Evolutionary conservation across 495 filamentous ascomycete genomes (phyloP).

Genomic region (Glonium stellatum): DNA sequence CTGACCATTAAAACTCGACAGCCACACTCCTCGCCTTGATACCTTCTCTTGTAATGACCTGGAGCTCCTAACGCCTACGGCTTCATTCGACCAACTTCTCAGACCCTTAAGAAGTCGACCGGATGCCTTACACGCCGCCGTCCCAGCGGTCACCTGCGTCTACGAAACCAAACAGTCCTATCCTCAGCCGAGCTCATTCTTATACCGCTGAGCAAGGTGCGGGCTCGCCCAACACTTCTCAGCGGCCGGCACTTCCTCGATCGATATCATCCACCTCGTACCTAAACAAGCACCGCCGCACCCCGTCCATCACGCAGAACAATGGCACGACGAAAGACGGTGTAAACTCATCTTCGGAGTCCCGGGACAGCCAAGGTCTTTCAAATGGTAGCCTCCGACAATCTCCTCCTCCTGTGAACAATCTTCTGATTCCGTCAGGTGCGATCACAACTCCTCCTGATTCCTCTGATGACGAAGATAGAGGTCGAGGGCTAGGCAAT

Average conservation of each 20-base stretch:
- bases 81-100: conserved; percentile 21
- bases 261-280: conserved; percentile 74
- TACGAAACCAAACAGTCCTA: conserved; percentile 57
- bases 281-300: conserved; percentile 59
- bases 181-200: conserved; percentile 50
- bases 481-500: conserved; percentile 50
- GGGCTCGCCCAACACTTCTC: conserved; percentile 35
- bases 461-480: conserved; percentile 79
- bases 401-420: conserved; percentile 69
- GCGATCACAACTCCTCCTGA: conserved; percentile 86
- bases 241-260: conserved; percentile 55
- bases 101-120: conserved; percentile 26
- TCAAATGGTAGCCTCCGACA: conserved; percentile 52
- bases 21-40: conserved; percentile 14
- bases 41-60: conserved; percentile 31
- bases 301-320: conserved; percentile 45
- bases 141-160: conserved; percentile 71
- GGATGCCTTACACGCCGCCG: conserved; percentile 94
- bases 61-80: conserved; percentile 10
- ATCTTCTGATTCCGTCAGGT: conserved; percentile 65
- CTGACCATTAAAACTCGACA: conserved; percentile 8
- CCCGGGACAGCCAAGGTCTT: conserved; percentile 25
- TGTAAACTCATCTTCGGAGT: conserved; percentile 1
- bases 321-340: conserved; percentile 15
- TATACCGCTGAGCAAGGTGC: conserved; percentile 43